Evolutionary conservation across 139 green algal species (phyloP), one percentile per base, ranked within the genome.

Genomic region (Bryopsis sp.): DNA sequence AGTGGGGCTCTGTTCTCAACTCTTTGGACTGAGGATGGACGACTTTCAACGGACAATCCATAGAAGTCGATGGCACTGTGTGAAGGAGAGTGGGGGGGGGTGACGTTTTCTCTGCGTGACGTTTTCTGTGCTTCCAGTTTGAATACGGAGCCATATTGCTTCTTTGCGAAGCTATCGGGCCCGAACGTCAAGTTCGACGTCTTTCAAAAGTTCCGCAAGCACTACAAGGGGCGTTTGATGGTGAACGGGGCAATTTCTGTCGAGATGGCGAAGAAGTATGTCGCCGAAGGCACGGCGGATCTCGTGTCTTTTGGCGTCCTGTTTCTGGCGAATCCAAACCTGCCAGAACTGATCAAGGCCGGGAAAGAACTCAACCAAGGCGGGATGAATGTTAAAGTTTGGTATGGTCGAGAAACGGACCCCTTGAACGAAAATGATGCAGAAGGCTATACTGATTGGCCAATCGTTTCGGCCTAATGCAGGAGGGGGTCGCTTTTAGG

Each of bases 321-420:
- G n/a, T 84, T 67, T 48, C 64, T 84, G n/a, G 68, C 79, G 37
- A 84, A 84, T 50, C 71, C 79, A 35, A 82, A 84, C 69, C 68
- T 84, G 47, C 77, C 77, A 1, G 47, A 39, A 29, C 58, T 78
- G 22, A 63, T 78, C 47, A 69, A 61, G 46, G 73, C 35, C 1
- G 73, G 65, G 29, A 70, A 62, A 1, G 57, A 64, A 15, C 57
- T 37, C 11, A 28, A 39, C 22, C 67, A 34, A 0, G 68, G 11
- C 31, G 73, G 59, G 1, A 62, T 78, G 48, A 74, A 78, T 50
- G 43, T 50, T 11, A 50, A 50, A 15, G 15, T 15, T 15, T 50
- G 43, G 43, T 50, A 50, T 50, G 43, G 43, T 15, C 11, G 43
- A 15, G n/a, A n/a, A n/a, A n/a, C n/a, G n/a, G n/a, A n/a, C n/a